These are phyloP conservation scores for Starmerella geochares DNA, from an alignment of 805 yeast species.

Conservation along the genomic window DNA sequence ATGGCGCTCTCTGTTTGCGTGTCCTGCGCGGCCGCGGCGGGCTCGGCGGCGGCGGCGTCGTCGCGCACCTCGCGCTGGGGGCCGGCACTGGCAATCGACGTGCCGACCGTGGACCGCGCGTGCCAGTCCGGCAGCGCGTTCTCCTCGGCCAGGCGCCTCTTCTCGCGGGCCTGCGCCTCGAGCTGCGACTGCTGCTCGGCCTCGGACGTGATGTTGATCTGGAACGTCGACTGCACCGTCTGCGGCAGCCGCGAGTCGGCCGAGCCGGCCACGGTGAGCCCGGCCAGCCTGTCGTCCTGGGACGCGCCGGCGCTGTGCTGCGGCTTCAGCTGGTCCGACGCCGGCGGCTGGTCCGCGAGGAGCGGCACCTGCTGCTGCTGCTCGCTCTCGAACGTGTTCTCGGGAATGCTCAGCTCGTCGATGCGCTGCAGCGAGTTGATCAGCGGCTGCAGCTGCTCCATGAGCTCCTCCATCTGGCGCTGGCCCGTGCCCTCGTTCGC, in stretches of 20 bases:
- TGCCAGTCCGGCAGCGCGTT: constrained; percentile 98
- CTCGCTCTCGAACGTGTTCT: constrained; percentile 80
- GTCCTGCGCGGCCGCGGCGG: neutral
- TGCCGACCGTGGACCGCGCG: constrained; percentile 76
- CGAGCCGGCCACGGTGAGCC: constrained; percentile 24
- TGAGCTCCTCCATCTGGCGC: constrained; percentile 57
- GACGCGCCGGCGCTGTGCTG: constrained; percentile 10
- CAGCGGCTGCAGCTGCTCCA: constrained; percentile 83
- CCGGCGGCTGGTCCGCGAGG: constrained; percentile 15
- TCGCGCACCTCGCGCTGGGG: constrained; percentile 1
- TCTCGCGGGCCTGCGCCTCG: constrained; percentile 58
- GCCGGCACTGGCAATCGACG: constrained; percentile 2
- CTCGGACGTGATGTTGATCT: constrained; percentile 77
- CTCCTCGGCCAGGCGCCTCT: constrained; percentile 65
- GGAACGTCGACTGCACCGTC: constrained; percentile 62
- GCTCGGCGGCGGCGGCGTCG: neutral
- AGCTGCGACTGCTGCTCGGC: constrained; percentile 66
- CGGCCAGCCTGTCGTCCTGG: constrained; percentile 10
- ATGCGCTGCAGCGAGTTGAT: constrained; percentile 72
- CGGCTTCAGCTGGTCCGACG: constrained; percentile 19
- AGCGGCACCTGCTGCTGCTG: constrained; percentile 67
- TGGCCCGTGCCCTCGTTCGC: constrained; percentile 53
- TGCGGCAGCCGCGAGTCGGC: constrained; percentile 29
- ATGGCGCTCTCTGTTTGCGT: constrained; percentile 19
- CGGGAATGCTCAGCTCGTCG: constrained; percentile 69